Evolutionary conservation across 2,329 filamentous ascomycete genomes (phyloP), one percentile per base, ranked within the genome.

Genomic region (Epichloe bromicola): DNA sequence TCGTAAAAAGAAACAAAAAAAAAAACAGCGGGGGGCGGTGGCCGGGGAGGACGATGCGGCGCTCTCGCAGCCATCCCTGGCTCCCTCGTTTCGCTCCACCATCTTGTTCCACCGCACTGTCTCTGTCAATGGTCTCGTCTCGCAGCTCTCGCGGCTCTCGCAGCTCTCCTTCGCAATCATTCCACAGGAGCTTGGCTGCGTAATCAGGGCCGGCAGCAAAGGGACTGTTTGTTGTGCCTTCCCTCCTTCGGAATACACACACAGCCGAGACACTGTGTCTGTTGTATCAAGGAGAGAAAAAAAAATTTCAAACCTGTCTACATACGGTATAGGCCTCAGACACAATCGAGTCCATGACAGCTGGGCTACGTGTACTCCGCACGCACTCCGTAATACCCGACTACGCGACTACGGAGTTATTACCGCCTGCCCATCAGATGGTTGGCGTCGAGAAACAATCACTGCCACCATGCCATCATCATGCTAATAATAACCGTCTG

Each of bases 61-160:
- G 17, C 47, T 43, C 41, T 52, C 36, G 37, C 36, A 38, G 46
- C 42, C 46, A 47, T 36, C 41, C 41, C 23, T 48, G 14, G 34
- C 45, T 19, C 48, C 47, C 51, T 48, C 37, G 37, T 30, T 42
- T 20, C 44, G 38, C 30, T 48, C 51, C 48, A 53, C 51, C 39
- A n/a, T 20, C 14, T 20, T 15, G 45, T 39, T 49, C 43, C 43
- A 45, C 43, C 43, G n/a, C 30, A 44, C 42, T 45, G 43, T 45
- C 43, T 45, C 42, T 42, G 20, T 33, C 17, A 48, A 36, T 38
- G 46, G 36, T 49, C 46, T 23, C 30, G 43, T 15, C 34, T 43
- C 30, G 20, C 26, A 42, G 14, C 17, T 23, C 17, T 23, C 17
- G 19, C 19, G 2, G 19, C 19, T 15, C 34, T 43, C 30, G 20